A percentile compares a stretch with the other conserved stretches of the same genome.
These are phyloP conservation scores for Cicer pinnatifidum DNA, from an alignment of 306 rosid genomes.

Conservation along the genomic window DNA sequence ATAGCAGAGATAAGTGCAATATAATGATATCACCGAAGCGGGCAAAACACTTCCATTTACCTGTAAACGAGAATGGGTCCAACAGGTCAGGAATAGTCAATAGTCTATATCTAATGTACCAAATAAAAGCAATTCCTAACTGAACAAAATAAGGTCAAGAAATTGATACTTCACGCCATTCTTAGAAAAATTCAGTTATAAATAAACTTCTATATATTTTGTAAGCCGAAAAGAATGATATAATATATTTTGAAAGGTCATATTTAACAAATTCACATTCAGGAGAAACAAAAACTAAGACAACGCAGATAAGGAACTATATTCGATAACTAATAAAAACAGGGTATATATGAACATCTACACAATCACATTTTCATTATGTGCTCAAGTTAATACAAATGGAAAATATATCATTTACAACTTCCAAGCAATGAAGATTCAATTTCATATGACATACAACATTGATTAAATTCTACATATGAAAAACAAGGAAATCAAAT, in stretches of 20 bases:
- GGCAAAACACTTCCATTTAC: conserved; percentile 90
- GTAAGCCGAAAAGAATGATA: conserved; percentile 20
- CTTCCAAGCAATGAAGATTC: conserved; percentile 27
- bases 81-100: conserved; percentile 3
- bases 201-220: neutral
- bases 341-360: conserved; percentile 26
- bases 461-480: conserved; percentile 13
- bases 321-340: neutral
- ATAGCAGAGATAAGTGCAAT: conserved; percentile 93
- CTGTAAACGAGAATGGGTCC: conserved; percentile 52
- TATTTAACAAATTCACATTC: conserved; percentile 17
- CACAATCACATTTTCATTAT: neutral
- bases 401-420: conserved; percentile 29
- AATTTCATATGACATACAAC: conserved; percentile 22
- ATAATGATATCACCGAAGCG: conserved; percentile 83
- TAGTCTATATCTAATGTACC: neutral
- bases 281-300: conserved; percentile 20
- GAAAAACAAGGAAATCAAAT: conserved; percentile 16
- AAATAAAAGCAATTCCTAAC: conserved; percentile 36
- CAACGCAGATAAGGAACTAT: conserved; percentile 30
- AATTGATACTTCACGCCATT: conserved; percentile 23
- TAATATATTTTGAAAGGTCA: neutral
- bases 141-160: conserved; percentile 12
- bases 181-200: conserved; percentile 10
- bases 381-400: conserved; percentile 31